These are phyloP conservation scores for Beauveria sp. DNA, from an alignment of 2,329 filamentous ascomycete species.

Conservation along the genomic window DNA sequence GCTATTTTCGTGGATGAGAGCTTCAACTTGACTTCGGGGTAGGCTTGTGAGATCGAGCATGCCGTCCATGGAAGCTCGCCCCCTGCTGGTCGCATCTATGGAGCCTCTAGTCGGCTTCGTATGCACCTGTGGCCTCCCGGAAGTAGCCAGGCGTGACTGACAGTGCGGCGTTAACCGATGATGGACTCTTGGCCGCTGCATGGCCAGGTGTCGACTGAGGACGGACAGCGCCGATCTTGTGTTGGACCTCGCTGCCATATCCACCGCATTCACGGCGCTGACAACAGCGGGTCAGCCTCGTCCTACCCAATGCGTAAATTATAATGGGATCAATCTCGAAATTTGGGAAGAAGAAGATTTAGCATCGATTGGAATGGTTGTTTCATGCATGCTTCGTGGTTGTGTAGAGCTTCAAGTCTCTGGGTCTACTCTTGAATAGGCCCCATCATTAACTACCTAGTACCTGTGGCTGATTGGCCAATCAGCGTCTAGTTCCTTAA, in stretches of 20 bases:
- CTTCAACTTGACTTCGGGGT: background rate
- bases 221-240: background rate
- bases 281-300: too few relatives aligned
- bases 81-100: background rate
- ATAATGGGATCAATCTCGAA: too few relatives aligned
- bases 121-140: background rate
- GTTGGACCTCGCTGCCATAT: background rate
- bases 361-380: too few relatives aligned
- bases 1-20: background rate
- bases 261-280: background rate
- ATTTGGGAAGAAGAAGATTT: background rate
- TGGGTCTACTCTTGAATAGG: too few relatives aligned
- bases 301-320: background rate
- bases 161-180: background rate
- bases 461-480: background rate
- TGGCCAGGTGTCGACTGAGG: background rate
- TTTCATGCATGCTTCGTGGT: background rate
- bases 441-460: background rate
- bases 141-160: background rate
- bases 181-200: background rate
- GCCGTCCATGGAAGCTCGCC: background rate
- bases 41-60: background rate
- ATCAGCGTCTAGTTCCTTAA: background rate
- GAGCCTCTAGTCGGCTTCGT: background rate
- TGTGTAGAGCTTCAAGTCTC: background rate